These are phyloP conservation scores for Pseudogymnoascus sp. DNA, from an alignment of 2,329 filamentous ascomycete species.

Conservation along the genomic window DNA sequence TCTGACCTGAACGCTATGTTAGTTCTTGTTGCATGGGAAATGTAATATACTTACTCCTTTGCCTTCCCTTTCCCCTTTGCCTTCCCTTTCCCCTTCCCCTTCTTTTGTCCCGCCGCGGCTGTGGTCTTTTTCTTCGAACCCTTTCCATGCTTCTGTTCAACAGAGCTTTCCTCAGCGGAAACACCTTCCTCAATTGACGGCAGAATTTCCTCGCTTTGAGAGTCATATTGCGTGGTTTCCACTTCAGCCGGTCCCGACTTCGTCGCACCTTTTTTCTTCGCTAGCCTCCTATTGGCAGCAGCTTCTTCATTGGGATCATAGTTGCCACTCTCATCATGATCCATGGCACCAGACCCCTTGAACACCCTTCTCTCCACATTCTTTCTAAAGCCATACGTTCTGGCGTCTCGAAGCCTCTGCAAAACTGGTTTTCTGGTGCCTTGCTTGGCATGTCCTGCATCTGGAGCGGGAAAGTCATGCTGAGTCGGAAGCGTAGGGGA, in stretches of 20 bases:
- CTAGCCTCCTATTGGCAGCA: not conserved
- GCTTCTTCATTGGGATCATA: conserved; percentile 1
- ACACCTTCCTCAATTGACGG: not conserved
- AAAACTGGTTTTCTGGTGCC: not conserved
- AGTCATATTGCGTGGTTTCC: not conserved
- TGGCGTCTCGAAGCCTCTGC: not conserved
- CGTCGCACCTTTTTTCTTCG: not conserved
- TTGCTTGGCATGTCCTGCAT: not conserved
- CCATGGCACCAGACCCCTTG: not conserved
- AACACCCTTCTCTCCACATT: conserved; percentile 4
- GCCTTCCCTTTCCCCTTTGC: not conserved
- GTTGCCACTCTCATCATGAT: conserved; percentile 12
- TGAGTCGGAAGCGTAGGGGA: not conserved
- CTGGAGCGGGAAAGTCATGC: not conserved
- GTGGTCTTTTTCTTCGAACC: not conserved
- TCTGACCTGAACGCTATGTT: not conserved
- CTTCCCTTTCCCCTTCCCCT: not conserved
- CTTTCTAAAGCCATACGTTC: not conserved
- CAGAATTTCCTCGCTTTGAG: not conserved
- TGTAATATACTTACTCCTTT: not conserved
- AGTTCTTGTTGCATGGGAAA: not conserved
- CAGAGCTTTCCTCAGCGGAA: not conserved
- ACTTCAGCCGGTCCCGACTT: not conserved
- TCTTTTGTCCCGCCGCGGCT: not conserved
- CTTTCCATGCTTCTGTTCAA: not conserved